Conservation (phyloP, 805 yeast genomes). For the Kazachstania bromeliacearum region DNA sequence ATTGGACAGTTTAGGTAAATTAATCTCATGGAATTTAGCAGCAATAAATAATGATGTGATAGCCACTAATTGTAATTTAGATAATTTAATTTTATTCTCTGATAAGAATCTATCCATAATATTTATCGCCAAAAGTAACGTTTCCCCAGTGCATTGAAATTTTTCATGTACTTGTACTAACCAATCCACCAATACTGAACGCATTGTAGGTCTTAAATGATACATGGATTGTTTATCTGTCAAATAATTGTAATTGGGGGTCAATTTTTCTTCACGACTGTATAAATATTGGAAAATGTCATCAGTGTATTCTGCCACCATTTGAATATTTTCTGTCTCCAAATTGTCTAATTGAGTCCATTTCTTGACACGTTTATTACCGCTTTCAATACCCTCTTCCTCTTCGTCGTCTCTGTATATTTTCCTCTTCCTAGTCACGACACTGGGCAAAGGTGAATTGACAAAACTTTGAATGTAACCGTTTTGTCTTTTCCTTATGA, state of each 20-base stretch:
- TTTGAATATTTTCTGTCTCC: not conserved
- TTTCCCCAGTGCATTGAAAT: slow-evolving; percentile 76
- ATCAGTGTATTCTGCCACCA: slow-evolving; percentile 58
- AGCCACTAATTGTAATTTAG: slow-evolving; percentile 74
- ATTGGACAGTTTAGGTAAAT: slow-evolving; percentile 73
- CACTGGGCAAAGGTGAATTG: slow-evolving; percentile 1
- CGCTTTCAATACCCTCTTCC: not conserved
- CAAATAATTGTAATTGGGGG: slow-evolving; percentile 60
- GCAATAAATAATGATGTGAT: slow-evolving; percentile 81
- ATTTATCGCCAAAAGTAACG: slow-evolving; percentile 72
- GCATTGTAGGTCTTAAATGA: slow-evolving; percentile 67
- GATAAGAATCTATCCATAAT: slow-evolving; percentile 83
- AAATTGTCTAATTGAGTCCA: too few species aligned
- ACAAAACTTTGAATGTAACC: slow-evolving; percentile 1
- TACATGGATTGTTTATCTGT: slow-evolving; percentile 40
- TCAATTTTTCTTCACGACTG: slow-evolving; percentile 53
- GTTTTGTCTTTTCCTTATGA: slow-evolving; percentile 3
- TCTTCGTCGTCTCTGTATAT: not conserved
- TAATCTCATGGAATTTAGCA: slow-evolving; percentile 90
- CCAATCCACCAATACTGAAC: slow-evolving; percentile 87
- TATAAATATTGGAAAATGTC: slow-evolving; percentile 76
- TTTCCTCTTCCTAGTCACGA: slow-evolving; percentile 1
- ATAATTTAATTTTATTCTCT: slow-evolving; percentile 60
- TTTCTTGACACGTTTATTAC: too few species aligned
- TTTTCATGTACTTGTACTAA: slow-evolving; percentile 78